Percentiles rank a stretch among this genome's conserved stretches.
Conservation (phyloP, 2,329 filamentous ascomycete species). For the Endoconidiophora laricicola region DNA sequence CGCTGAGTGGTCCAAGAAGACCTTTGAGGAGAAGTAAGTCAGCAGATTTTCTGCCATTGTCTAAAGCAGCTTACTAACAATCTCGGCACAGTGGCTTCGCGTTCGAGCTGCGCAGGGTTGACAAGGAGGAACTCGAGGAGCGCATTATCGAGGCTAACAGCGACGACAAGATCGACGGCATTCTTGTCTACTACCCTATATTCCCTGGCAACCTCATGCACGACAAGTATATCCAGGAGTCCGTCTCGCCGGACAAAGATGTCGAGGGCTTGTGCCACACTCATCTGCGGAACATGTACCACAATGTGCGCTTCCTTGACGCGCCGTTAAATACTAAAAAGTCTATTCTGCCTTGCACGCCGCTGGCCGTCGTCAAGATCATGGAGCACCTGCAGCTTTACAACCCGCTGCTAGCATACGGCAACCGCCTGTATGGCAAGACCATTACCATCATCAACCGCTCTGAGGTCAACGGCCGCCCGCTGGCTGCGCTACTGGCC, state of each 20-base stretch:
- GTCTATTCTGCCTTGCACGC: slow-evolving; percentile 88
- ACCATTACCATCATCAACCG: slow-evolving; percentile 95
- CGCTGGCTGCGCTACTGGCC: slow-evolving; percentile 78
- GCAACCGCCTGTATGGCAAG: slow-evolving; percentile 82
- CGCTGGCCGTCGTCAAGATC: slow-evolving; percentile 90
- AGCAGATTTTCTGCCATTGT: not conserved
- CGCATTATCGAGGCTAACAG: slow-evolving; percentile 71
- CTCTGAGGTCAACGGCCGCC: slow-evolving; percentile 86
- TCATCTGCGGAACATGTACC: slow-evolving; percentile 99
- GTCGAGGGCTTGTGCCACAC: slow-evolving; percentile 88
- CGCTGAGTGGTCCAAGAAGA: slow-evolving; percentile 94
- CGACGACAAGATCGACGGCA: slow-evolving; percentile 62
- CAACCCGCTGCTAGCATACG: slow-evolving; percentile 83
- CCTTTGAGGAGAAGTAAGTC: slow-evolving; percentile 83
- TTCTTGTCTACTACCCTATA: slow-evolving; percentile 97
- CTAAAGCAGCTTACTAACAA: not conserved
- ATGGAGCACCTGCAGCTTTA: slow-evolving; percentile 92
- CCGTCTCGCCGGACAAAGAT: slow-evolving; percentile 78
- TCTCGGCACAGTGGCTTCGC: slow-evolving; percentile 53
- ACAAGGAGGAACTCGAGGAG: slow-evolving; percentile 81
- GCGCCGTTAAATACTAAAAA: slow-evolving; percentile 61
- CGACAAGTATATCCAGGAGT: slow-evolving; percentile 91
- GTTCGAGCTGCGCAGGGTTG: slow-evolving; percentile 69
- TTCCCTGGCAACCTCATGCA: slow-evolving; percentile 65
- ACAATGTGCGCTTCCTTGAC: slow-evolving; percentile 92